Evolutionary conservation across 225 moss, liverwort and hornwort species (phyloP).

Genomic region (Physcomitrium patens): DNA sequence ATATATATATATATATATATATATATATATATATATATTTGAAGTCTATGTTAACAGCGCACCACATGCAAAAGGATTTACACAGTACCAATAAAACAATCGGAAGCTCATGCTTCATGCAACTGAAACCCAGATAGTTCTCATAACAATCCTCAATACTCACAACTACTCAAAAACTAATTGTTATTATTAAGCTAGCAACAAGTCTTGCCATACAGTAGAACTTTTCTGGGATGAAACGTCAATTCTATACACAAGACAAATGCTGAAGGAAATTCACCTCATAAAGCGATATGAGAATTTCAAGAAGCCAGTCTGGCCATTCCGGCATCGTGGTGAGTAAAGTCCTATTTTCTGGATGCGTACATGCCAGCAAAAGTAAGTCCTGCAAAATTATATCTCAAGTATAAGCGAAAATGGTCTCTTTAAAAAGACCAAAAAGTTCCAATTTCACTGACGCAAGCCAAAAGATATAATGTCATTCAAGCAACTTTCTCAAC

Average conservation of each 20-base stretch:
- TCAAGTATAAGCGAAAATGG: constrained; percentile 31
- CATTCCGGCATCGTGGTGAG: constrained; percentile 95
- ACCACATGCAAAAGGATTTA: constrained; percentile 1
- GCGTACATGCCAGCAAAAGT: constrained; percentile 94
- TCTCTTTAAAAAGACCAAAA: constrained; percentile 15
- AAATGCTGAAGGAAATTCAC: constrained; percentile 40
- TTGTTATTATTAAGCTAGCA: constrained; percentile 4
- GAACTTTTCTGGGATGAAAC: not conserved
- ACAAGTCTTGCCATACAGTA: constrained; percentile 3
- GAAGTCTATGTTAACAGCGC: not conserved
- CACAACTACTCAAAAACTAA: not conserved
- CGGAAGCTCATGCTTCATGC: constrained; percentile 18
- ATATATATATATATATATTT: no score
- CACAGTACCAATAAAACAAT: constrained; percentile 9
- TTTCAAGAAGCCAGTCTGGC: constrained; percentile 99
- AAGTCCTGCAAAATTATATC: constrained; percentile 74
- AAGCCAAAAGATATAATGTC: constrained; percentile 15
- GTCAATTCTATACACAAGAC: constrained; percentile 18
- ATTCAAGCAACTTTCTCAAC: constrained; percentile 17
- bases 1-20: no score
- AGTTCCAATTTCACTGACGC: constrained; percentile 6
- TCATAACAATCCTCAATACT: constrained; percentile 1
- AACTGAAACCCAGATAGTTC: constrained; percentile 9
- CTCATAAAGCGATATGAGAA: constrained; percentile 86
- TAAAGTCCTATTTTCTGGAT: constrained; percentile 86